Base-by-base conservation (phyloP, 2,329 filamentous ascomycete species). In the Penicillium sp. region DNA sequence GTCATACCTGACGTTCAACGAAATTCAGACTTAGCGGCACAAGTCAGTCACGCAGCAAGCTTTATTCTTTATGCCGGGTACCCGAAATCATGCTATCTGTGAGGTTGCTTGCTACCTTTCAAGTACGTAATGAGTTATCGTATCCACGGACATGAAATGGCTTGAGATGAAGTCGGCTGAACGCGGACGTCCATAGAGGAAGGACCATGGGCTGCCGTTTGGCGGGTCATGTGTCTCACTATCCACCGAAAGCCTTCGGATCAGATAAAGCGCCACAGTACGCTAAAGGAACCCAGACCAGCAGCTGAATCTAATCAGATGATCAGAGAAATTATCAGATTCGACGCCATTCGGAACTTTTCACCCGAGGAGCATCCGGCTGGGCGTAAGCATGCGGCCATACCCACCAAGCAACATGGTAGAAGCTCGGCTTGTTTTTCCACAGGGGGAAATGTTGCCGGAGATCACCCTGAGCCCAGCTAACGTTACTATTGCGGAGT, bases 221-320 rank as follows among this genome's bases (percentile, higher is more conserved):
- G 17, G 17, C 5, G 22, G 32, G 32, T 6, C 8, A 21, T 22
- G 4, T 39, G 13, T 40, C 26, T 40, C 6, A 8, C 6, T 37
- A 37, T 38, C 33, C 26, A 24, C 19, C 26, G 29, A 43, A 19
- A n/a, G 24, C 4, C 3, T 26, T 37, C 33, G 40, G 46, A 44
- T 48, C 46, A 48, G 46, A 48, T 48, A 48, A 44, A 38, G 7
- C 33, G 40, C 46, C 46, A 31, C 46, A 17, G 6, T 15, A 13
- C 17, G 26, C 40, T 28, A 47, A 24, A 15, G 26, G 4, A 13
- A 31, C 10, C 26, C 5, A 21, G 19, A 13, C 24, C 10, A 42
- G 2, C 3, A 37, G 26, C 6, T 12, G 7, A 37, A 48, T 48
- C 46, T 48, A 38, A 48, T 48, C 40, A 44, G 46, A 48, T 48